Base-by-base conservation (phyloP, 202 grass and related monocot species). In the Panicum hallii region DNA sequence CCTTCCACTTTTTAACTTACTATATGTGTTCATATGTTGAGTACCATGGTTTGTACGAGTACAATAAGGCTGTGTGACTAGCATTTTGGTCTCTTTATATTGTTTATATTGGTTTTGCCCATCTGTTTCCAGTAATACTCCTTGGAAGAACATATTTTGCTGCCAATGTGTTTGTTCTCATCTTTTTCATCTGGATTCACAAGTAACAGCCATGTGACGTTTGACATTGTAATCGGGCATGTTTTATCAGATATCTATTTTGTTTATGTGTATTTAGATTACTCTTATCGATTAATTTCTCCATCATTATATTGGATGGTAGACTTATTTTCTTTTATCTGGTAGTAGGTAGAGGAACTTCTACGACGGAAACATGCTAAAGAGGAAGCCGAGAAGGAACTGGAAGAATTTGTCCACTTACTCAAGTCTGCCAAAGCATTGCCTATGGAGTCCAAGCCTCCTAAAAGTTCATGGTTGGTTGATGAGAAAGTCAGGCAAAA, bases 281-380 rank as follows among this genome's bases (percentile, higher is more conserved):
- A 11, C 20, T 62, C 14, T 74, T 61, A 11, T 79, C 60, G 20
- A 12, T 87, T 23, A 60, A 70, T 63, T 12, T 63, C 19, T 87
- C 26, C 54, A 22, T 70, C 79, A 17, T 73, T 63, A 20, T 86
- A 65, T 82, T 70, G 36, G 65, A 54, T 71, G 58, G 40, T 84
- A 79, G 63, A 90, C 72, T 89, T 70, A 86, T 84, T 77, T 47
- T 83, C 89, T 75, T 74, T 80, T 62, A 82, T 89, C 63, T 89
- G 88, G 78, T 90, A 91, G 83, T 92, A 99, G 96, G 96, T 99
- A 84, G 96, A 96, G 82, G 93, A 99, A 82, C 86, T 99, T 85
- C 71, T 92, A 86, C 82, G 70, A 48, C 82, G 88, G 32, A 99
- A 99, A 75, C 82, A 89, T 89, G 87, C 86, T 78, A 95, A 94